Evolutionary conservation across 2,329 filamentous ascomycete genomes (phyloP).

Genomic region (Hypoxylon sp.): DNA sequence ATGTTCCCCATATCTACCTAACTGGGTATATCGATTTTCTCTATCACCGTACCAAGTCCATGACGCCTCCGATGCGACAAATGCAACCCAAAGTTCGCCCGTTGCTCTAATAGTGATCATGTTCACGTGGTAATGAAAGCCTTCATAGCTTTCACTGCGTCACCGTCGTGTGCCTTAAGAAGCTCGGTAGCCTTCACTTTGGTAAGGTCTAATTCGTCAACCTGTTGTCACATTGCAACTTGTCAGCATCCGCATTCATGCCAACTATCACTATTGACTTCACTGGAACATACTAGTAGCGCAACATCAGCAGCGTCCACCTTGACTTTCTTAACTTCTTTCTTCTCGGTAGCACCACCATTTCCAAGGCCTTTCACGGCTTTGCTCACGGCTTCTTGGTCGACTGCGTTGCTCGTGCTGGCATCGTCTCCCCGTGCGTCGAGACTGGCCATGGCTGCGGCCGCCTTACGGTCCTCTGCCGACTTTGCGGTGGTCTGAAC

Average conservation of each 20-base stretch:
- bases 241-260: conserved; percentile 21
- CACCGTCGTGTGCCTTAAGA: conserved; percentile 78
- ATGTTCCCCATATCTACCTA: conserved; percentile 6
- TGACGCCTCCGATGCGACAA: conserved; percentile 30
- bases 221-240: conserved; percentile 57
- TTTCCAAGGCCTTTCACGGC: conserved; percentile 76
- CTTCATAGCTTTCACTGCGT: conserved; percentile 76
- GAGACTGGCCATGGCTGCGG: conserved; percentile 79
- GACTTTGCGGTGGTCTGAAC: conserved; percentile 69
- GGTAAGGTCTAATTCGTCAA: conserved; percentile 79
- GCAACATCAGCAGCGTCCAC: conserved; percentile 80
- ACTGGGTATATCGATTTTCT: conserved; percentile 34
- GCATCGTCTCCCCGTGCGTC: conserved; percentile 68
- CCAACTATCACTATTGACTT: background rate
- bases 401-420: conserved; percentile 67
- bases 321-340: conserved; percentile 75
- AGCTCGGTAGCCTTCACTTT: conserved; percentile 82
- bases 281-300: conserved; percentile 70
- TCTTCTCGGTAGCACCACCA: conserved; percentile 59
- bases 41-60: conserved; percentile 25
- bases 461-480: conserved; percentile 83
- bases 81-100: background rate
- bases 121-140: conserved; percentile 62
- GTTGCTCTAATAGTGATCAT: background rate
- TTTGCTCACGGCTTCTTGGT: conserved; percentile 78